These are phyloP conservation scores for Polygonum aviculare DNA, from an alignment of 148 eudicot species.

Conservation along the genomic window DNA sequence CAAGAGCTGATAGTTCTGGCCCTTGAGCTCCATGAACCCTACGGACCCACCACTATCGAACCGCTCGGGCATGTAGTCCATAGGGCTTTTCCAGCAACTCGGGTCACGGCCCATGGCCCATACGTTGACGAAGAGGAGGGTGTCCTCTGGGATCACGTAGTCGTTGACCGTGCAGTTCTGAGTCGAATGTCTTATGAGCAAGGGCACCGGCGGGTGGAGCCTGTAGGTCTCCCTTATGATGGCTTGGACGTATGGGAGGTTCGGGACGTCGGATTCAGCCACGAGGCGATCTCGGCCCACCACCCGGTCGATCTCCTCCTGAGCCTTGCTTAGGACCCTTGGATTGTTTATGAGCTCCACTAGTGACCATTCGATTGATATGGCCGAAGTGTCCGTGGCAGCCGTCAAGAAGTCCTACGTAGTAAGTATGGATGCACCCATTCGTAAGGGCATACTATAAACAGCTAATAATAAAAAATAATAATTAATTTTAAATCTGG, in stretches of 20 bases:
- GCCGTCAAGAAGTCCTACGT: constrained; percentile 7
- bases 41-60: not conserved
- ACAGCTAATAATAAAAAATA: no score
- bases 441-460: no score
- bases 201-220: not conserved
- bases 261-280: not conserved
- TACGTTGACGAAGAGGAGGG: not conserved
- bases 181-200: not conserved
- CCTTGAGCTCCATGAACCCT: not conserved
- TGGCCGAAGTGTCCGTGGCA: not conserved
- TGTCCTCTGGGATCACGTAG: not conserved
- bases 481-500: no score
- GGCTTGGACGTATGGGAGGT: constrained; percentile 1
- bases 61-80: not conserved
- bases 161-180: not conserved
- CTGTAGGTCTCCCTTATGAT: constrained; percentile 8
- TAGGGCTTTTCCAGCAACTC: not conserved
- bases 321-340: not conserved
- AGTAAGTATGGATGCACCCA: no score
- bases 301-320: constrained; percentile 1
- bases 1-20: not conserved
- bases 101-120: constrained; percentile 10
- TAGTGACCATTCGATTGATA: constrained; percentile 7
- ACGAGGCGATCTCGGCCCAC: not conserved
- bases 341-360: constrained; percentile 9